Conservation (phyloP, 108 stramenopile genomes). For the Ochromonas danica region DNA sequence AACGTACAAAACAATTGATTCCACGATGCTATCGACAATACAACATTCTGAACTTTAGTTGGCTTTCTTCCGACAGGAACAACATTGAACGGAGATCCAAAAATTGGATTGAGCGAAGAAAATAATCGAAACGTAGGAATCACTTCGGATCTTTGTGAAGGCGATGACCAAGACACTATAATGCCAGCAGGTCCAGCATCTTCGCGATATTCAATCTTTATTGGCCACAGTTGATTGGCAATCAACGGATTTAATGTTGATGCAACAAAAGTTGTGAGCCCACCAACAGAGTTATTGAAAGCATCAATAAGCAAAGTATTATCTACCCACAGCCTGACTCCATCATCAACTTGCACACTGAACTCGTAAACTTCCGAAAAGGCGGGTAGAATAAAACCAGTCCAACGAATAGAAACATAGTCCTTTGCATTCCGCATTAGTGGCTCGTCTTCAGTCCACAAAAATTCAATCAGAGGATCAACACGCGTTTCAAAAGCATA, state of each 20-base stretch:
- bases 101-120: slow-evolving; percentile 45
- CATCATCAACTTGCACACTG: slow-evolving; percentile 65
- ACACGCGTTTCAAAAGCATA: slow-evolving; percentile 55
- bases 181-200: slow-evolving; percentile 60
- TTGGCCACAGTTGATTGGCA: slow-evolving; percentile 42
- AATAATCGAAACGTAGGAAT: slow-evolving; percentile 60
- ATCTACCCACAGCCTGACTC: slow-evolving; percentile 66
- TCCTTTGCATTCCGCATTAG: slow-evolving; percentile 62
- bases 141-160: slow-evolving; percentile 58
- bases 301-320: slow-evolving; percentile 66
- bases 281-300: slow-evolving; percentile 56
- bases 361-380: slow-evolving; percentile 68
- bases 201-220: slow-evolving; percentile 66
- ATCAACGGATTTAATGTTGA: slow-evolving; percentile 34
- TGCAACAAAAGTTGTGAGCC: slow-evolving; percentile 34
- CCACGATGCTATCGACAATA: slow-evolving; percentile 54
- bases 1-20: slow-evolving; percentile 58
- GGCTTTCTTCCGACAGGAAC: slow-evolving; percentile 58
- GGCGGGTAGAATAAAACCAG: slow-evolving; percentile 64
- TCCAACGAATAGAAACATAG: slow-evolving; percentile 71
- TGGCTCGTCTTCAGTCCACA: slow-evolving; percentile 57
- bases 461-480: slow-evolving; percentile 65
- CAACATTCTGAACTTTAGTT: slow-evolving; percentile 49
- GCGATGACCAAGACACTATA: slow-evolving; percentile 60
- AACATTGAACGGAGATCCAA: slow-evolving; percentile 58